These are phyloP conservation scores for Fusarium bulbicola DNA, from an alignment of 2,329 filamentous ascomycete genomes.

Conservation along the genomic window DNA sequence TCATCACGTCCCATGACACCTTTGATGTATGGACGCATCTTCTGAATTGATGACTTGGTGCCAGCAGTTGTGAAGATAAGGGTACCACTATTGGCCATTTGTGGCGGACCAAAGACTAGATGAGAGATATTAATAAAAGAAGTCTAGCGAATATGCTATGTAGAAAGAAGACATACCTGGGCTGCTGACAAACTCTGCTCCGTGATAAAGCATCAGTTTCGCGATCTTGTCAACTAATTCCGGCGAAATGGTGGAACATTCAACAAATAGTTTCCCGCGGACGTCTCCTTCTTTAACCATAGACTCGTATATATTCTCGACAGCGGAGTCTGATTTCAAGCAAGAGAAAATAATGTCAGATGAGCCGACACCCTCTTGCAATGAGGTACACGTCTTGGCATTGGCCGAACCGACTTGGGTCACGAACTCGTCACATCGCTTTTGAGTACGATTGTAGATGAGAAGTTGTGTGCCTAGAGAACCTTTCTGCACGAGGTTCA, in stretches of 20 bases:
- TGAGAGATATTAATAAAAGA: fast-evolving
- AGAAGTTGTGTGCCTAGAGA: background rate
- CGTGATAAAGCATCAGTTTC: background rate
- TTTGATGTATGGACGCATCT: background rate
- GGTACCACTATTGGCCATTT: background rate
- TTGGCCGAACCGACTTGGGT: background rate
- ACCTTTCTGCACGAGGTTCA: background rate
- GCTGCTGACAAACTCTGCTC: background rate
- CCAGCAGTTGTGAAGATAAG: background rate
- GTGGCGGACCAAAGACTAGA: background rate
- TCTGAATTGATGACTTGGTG: background rate
- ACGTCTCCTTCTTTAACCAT: fast-evolving
- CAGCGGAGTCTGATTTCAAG: background rate
- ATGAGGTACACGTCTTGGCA: background rate
- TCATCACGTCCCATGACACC: background rate
- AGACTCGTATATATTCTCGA: fast-evolving
- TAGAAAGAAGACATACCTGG: too few relatives aligned
- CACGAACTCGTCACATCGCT: background rate
- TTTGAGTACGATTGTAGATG: background rate
- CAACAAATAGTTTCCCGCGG: background rate
- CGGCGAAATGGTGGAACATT: background rate
- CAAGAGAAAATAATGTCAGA: background rate
- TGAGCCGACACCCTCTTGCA: fast-evolving
- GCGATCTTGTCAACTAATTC: background rate
- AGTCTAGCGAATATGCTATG: too few relatives aligned